Conservation (phyloP, 163 green algal species). For the Picocystis sp. region DNA sequence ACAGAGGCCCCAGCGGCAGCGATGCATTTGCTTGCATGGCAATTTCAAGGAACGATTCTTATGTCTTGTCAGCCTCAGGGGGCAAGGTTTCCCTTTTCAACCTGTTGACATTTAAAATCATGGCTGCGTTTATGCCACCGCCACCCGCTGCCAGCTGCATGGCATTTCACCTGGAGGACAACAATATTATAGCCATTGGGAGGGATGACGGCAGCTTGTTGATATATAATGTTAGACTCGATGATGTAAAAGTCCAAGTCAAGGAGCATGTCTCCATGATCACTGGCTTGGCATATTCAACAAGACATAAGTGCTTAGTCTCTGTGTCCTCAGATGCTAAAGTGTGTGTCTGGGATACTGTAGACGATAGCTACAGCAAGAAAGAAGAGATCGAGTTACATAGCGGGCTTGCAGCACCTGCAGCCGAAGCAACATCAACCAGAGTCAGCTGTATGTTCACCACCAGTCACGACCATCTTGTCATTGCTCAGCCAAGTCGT, state of each 20-base stretch:
- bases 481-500: too few relatives aligned
- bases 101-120: conserved; percentile 29
- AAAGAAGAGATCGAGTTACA: too few relatives aligned
- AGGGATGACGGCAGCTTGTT: conserved; percentile 23
- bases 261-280: conserved; percentile 17
- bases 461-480: too few relatives aligned
- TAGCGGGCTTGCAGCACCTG: too few relatives aligned
- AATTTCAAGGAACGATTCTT: conserved; percentile 28
- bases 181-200: conserved; percentile 29
- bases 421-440: too few relatives aligned
- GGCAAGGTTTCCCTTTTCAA: conserved; percentile 31
- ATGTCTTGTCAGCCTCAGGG: conserved; percentile 21
- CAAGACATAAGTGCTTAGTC: conserved; percentile 17
- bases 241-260: conserved; percentile 22
- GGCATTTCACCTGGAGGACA: conserved; percentile 14
- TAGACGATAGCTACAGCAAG: too few relatives aligned
- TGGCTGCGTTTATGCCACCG: too few relatives aligned
- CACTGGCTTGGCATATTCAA: conserved; percentile 22
- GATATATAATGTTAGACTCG: conserved; percentile 26
- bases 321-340: conserved; percentile 17
- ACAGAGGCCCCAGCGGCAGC: conserved; percentile 6
- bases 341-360: conserved; percentile 19
- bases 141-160: conserved; percentile 1
- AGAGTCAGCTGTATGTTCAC: too few relatives aligned
- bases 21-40: conserved; percentile 17